Evolutionary conservation across 345 rosid species (phyloP), one percentile per base, ranked within the genome.

Genomic region (Orychophragmus violaceus): DNA sequence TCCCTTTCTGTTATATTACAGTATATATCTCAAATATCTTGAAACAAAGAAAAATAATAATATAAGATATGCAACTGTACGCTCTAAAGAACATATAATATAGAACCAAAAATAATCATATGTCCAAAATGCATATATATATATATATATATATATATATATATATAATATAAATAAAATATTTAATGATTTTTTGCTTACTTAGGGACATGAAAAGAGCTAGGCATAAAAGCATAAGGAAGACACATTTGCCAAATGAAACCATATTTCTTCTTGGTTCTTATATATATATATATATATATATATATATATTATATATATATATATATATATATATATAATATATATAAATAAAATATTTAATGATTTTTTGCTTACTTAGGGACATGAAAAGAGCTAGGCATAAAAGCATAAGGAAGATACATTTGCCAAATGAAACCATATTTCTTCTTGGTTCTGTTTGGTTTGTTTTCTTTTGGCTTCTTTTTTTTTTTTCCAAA

Each of bases 371-470:
- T 59, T 22, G n/a, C 63, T n/a, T 59, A 62, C 68, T 62, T 62
- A 9, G 19, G 8, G 57, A 32, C 14, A 30, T 24, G 19, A 62
- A 13, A 48, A 48, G 30, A 62, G 30, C n/a, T 9, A 62, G 42
- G 22, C 30, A 32, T 49, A 63, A 22, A 14, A 63, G 2, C 30
- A 48, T 3, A 48, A 48, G 46, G 33, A 63, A 33, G 16, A 63
- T 32, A 49, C 23, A 48, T 49, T 33, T 63, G 57, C 68, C 58
- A 49, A 50, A 22, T 32, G 58, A 63, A 48, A 33, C 13, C 68
- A 63, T n/a, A n/a, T n/a, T n/a, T 63, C 14, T n/a, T 63, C 22
- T 22, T 48, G 17, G 6, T 39, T 14, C n/a, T 36, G 42, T 36
- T 39, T 48, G 8, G 13, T 32, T 48, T 49, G 14, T 25, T 1